A percentile compares a stretch with the other conserved stretches of the same genome.
These are phyloP conservation scores for Monosporascus sp. DNA, from an alignment of 2,329 filamentous ascomycete species.

Conservation along the genomic window DNA sequence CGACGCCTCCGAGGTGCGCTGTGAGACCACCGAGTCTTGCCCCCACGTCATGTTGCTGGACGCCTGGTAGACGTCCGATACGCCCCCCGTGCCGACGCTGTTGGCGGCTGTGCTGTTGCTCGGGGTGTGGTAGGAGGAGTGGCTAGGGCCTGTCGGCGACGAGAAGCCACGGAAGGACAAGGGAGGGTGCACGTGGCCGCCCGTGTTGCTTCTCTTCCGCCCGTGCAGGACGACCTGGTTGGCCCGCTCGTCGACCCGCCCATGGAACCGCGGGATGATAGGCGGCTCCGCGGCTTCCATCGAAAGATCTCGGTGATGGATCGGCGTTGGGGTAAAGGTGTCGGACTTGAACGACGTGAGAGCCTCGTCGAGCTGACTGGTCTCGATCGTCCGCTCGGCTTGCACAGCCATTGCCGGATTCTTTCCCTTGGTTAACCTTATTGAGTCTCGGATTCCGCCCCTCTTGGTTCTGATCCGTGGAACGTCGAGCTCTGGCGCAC, in stretches of 20 bases:
- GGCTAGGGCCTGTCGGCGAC: conserved; percentile 37
- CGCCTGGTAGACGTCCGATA: conserved; percentile 55
- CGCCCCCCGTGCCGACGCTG: conserved; percentile 53
- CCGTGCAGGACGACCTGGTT: conserved; percentile 53
- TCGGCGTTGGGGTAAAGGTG: conserved; percentile 24
- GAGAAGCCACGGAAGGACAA: conserved; percentile 78
- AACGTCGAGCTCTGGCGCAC: conserved; percentile 47
- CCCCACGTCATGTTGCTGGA: conserved; percentile 41
- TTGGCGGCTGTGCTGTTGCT: conserved; percentile 55
- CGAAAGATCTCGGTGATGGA: conserved; percentile 45
- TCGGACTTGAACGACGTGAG: conserved; percentile 30
- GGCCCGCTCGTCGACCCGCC: conserved; percentile 43
- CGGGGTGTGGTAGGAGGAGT: conserved; percentile 39
- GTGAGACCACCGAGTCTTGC: conserved; percentile 39
- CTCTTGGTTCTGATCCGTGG: conserved; percentile 44
- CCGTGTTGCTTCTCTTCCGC: conserved; percentile 86
- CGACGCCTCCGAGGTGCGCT: conserved; percentile 53
- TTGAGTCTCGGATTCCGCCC: conserved; percentile 75
- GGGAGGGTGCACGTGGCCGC: conserved; percentile 65
- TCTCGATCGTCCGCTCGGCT: conserved; percentile 29
- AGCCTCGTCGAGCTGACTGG: conserved; percentile 32
- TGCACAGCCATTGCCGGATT: conserved; percentile 34
- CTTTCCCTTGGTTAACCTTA: conserved; percentile 78
- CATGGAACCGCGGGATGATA: conserved; percentile 64
- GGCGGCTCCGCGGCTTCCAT: conserved; percentile 66